phyloP scores from a whole-genome alignment of 306 rosid genomes.

The apple (Malus domestica) region ASM211411v1 NC_041803.1:2756001-2756500 shows the following conservation, averaged over 20 bases:
- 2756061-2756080: no score
- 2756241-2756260: no score
- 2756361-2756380: neutral
- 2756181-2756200: neutral
- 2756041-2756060: no score
- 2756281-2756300: neutral
- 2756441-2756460: neutral
- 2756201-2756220: neutral
- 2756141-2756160: no score
- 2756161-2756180: neutral
- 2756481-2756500: neutral
- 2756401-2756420: neutral
- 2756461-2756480: neutral
- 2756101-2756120: no score
- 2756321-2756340: neutral
- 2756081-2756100: no score
- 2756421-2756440: neutral
- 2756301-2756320: neutral
- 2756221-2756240: neutral
- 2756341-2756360: neutral
- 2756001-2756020: no score
- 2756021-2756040: no score
- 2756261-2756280: neutral
- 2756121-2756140: no score
- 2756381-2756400: neutral